Evolutionary conservation across 2,329 filamentous ascomycete species (phyloP).

Genomic region (Hypoxylon sp.): DNA sequence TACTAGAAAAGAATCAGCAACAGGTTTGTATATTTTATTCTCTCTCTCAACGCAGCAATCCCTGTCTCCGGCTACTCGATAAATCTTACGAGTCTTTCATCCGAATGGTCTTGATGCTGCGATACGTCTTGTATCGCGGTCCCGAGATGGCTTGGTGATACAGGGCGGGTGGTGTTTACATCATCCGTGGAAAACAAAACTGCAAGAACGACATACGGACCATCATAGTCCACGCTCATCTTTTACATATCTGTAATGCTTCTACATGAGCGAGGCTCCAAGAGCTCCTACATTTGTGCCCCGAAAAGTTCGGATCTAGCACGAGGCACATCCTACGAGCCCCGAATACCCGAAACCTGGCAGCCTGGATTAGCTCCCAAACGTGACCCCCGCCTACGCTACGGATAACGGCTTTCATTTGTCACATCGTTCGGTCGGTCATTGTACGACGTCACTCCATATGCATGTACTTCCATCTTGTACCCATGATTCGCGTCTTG

Average conservation of each 20-base stretch:
- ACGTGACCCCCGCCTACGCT: slow-evolving; percentile 24
- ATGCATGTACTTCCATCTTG: slow-evolving; percentile 13
- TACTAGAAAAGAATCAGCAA: not conserved
- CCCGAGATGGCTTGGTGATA: slow-evolving; percentile 48
- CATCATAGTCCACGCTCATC: slow-evolving; percentile 67
- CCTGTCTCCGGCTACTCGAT: slow-evolving; percentile 49
- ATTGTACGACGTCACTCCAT: slow-evolving; percentile 45
- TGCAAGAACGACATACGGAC: slow-evolving; percentile 60
- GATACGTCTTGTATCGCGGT: slow-evolving; percentile 52
- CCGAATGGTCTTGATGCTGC: slow-evolving; percentile 49
- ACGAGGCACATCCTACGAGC: not conserved
- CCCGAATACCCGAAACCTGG: no score
- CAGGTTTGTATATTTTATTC: slow-evolving; percentile 29
- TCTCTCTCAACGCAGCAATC: slow-evolving; percentile 38
- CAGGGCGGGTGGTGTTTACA: slow-evolving; percentile 41
- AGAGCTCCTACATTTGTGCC: slow-evolving; percentile 59
- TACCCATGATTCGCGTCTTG: slow-evolving; percentile 22
- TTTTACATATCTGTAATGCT: slow-evolving; percentile 41
- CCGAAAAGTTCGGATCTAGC: not conserved
- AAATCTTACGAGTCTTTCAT: slow-evolving; percentile 48
- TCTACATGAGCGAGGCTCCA: slow-evolving; percentile 64
- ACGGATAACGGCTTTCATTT: slow-evolving; percentile 29
- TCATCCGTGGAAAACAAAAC: slow-evolving; percentile 41
- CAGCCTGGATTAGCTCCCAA: slow-evolving; percentile 12
- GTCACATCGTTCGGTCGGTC: slow-evolving; percentile 22